phyloP scores from a whole-genome alignment of 2,329 filamentous ascomycete species.

The Alternaria ethzedia region DNA sequence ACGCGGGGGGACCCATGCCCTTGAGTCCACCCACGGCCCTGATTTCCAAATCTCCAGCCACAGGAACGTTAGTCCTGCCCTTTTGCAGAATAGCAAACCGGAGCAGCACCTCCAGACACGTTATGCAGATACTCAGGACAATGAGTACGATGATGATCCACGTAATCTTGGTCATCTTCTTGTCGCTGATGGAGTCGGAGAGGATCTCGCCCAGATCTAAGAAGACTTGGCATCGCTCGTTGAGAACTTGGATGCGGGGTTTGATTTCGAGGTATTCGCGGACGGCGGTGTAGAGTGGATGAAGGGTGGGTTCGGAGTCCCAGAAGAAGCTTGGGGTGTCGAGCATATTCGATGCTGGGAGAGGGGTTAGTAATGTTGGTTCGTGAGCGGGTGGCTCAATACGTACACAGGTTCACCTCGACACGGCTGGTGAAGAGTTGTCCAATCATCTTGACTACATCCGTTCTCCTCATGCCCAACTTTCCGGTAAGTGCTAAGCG shows the following conservation, averaged over 20 bases:
- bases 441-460: constrained; percentile 91
- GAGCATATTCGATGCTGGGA: constrained; percentile 85
- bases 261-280: constrained; percentile 98
- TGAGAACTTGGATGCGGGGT: constrained; percentile 92
- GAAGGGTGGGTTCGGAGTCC: constrained; percentile 93
- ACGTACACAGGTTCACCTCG: constrained; percentile 94
- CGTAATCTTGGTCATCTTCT: constrained; percentile 94
- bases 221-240: constrained; percentile 95
- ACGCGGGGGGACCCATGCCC: constrained; percentile 17
- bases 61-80: constrained; percentile 24
- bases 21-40: constrained; percentile 9
- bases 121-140: constrained; percentile 87
- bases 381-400: constrained; percentile 18
- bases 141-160: constrained; percentile 99
- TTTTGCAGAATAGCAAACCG: constrained; percentile 65
- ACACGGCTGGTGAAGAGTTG: constrained; percentile 91
- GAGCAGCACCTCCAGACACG: constrained; percentile 84
- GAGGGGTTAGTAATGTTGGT: constrained; percentile 3
- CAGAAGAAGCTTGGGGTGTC: constrained; percentile 98
- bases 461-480: constrained; percentile 86
- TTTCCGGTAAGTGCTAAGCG: constrained; percentile 86
- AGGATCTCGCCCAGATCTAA: constrained; percentile 95
- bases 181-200: constrained; percentile 87
- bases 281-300: constrained; percentile 91
- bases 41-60: background rate